These are phyloP conservation scores for Penicillium oxalicum DNA, from an alignment of 2,329 filamentous ascomycete genomes.

Conservation along the genomic window DNA sequence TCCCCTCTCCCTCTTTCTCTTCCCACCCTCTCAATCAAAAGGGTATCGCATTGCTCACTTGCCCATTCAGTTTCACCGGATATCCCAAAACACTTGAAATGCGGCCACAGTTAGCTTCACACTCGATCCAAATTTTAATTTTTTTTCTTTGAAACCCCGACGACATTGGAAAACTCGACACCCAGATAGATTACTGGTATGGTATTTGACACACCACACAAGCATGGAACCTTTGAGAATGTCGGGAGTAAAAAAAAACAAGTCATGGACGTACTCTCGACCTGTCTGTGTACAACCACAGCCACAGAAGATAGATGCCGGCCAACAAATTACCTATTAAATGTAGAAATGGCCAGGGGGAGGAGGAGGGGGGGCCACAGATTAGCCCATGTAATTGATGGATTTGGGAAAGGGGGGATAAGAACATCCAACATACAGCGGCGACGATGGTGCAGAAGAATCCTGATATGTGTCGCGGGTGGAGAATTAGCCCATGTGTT, in stretches of 20 bases:
- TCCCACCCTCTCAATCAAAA: constrained; percentile 30
- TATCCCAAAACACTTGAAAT: constrained; percentile 44
- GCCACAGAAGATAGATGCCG: constrained; percentile 51
- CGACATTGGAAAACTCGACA: too few species aligned
- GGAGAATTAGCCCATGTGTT: not conserved
- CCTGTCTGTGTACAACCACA: constrained; percentile 51
- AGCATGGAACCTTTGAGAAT: not conserved
- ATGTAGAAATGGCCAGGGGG: not conserved
- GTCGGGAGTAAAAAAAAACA: not conserved
- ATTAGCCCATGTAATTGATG: not conserved
- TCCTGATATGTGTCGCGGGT: constrained; percentile 17
- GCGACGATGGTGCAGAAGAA: constrained; percentile 45
- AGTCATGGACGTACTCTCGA: constrained; percentile 41
- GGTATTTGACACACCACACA: too few species aligned
- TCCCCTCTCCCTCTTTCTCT: not conserved
- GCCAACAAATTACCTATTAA: constrained; percentile 49
- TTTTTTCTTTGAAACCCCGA: not conserved
- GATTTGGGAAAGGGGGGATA: too few species aligned
- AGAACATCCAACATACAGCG: constrained; percentile 38
- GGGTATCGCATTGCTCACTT: constrained; percentile 47
- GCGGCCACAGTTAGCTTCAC: not conserved
- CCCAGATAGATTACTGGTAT: too few species aligned
- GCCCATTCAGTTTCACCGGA: constrained; percentile 48
- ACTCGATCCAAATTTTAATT: constrained; percentile 11
- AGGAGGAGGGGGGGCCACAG: not conserved